Conservation (phyloP, 768 basidiomycete genomes). For the Symmetrospora coprosmae region DNA sequence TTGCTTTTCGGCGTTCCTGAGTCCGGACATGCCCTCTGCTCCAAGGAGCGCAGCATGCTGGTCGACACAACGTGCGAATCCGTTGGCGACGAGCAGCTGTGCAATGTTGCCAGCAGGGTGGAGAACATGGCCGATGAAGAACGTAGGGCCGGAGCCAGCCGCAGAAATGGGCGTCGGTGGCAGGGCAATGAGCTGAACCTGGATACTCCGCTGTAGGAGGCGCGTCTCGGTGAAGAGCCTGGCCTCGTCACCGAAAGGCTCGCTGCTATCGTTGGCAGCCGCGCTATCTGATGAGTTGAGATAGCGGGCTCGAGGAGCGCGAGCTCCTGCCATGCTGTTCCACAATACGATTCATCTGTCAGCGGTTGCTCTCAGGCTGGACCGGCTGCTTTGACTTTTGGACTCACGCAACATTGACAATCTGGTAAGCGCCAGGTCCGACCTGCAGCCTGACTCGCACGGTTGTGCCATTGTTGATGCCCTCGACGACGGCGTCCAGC, state of each 20-base stretch:
- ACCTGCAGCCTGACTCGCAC: constrained; percentile 74
- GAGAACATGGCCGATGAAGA: constrained; percentile 78
- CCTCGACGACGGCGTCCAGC: constrained; percentile 82
- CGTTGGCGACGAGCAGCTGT: constrained; percentile 66
- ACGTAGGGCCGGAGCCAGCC: constrained; percentile 46
- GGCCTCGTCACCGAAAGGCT: constrained; percentile 58
- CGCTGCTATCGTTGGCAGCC: constrained; percentile 46
- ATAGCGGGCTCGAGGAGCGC: constrained; percentile 52
- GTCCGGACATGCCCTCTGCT: constrained; percentile 67
- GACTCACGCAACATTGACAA: constrained; percentile 52
- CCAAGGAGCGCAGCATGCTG: constrained; percentile 91
- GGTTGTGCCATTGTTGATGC: constrained; percentile 82
- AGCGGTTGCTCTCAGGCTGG: not conserved
- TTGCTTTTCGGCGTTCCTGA: constrained; percentile 63
- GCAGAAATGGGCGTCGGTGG: constrained; percentile 55
- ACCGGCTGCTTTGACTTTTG: not conserved
- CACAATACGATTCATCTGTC: constrained; percentile 27
- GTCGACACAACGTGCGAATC: constrained; percentile 80
- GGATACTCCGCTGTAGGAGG: constrained; percentile 63
- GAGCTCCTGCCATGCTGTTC: constrained; percentile 58
- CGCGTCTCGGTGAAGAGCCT: constrained; percentile 82
- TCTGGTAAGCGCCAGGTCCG: constrained; percentile 77
- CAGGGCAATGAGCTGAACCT: constrained; percentile 61
- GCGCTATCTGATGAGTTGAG: constrained; percentile 6
- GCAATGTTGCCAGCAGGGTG: constrained; percentile 93